phyloP scores from a whole-genome alignment of 1,284 basidiomycete genomes.

The Austroboletus novae-zelandiae region DNA sequence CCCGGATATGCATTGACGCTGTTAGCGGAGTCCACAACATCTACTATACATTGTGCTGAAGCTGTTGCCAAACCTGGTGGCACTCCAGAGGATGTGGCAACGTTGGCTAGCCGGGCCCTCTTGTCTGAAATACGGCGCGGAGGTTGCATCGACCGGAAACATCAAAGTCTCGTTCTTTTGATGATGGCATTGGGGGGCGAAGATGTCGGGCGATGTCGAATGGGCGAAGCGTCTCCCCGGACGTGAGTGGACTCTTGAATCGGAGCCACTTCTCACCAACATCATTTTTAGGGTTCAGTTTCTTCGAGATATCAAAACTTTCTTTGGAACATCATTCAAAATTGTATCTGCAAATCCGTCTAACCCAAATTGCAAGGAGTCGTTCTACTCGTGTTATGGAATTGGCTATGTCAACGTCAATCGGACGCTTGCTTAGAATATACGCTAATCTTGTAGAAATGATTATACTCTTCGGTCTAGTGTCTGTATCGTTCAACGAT shows the following conservation, averaged over 20 bases:
- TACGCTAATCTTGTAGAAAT: neutral
- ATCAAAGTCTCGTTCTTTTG: slow-evolving; percentile 86
- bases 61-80: slow-evolving; percentile 74
- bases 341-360: slow-evolving; percentile 49
- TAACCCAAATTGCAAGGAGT: slow-evolving; percentile 48
- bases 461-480: neutral
- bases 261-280: slow-evolving; percentile 11
- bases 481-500: slow-evolving; percentile 28
- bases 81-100: slow-evolving; percentile 91
- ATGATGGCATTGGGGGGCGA: slow-evolving; percentile 96
- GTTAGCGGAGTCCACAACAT: slow-evolving; percentile 90
- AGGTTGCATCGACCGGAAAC: slow-evolving; percentile 89
- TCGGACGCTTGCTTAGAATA: slow-evolving; percentile 57
- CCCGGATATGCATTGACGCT: slow-evolving; percentile 94
- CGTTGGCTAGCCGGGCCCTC: slow-evolving; percentile 75
- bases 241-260: slow-evolving; percentile 57
- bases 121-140: slow-evolving; percentile 78
- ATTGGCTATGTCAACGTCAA: slow-evolving; percentile 77
- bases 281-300: slow-evolving; percentile 73
- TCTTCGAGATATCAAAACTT: slow-evolving; percentile 77
- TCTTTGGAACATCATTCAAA: slow-evolving; percentile 76
- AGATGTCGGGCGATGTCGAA: slow-evolving; percentile 87
- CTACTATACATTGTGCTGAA: slow-evolving; percentile 86
- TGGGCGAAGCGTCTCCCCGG: slow-evolving; percentile 79
- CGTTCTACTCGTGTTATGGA: slow-evolving; percentile 78